These are phyloP conservation scores for Spiromastix sp. DNA, from an alignment of 2,329 filamentous ascomycete genomes.

Conservation along the genomic window DNA sequence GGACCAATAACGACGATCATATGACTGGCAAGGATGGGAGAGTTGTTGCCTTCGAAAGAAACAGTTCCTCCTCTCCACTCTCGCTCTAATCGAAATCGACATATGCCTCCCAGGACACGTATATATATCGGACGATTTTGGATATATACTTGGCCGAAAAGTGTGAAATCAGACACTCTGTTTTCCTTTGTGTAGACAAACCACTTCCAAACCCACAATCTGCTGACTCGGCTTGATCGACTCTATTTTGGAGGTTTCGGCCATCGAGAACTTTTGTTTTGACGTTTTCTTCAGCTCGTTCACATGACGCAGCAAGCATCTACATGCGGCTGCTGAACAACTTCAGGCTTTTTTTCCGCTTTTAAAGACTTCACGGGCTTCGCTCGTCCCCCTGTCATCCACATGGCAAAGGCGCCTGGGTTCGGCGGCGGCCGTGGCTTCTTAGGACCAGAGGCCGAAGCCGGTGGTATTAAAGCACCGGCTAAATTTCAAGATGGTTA, in stretches of 20 bases:
- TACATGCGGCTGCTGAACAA: slow-evolving; percentile 21
- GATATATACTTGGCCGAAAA: neutral
- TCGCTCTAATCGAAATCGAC: neutral
- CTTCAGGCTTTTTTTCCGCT: slow-evolving; percentile 37
- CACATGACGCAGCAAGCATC: slow-evolving; percentile 23
- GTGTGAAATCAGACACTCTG: neutral
- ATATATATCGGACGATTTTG: neutral
- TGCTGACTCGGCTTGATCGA: neutral
- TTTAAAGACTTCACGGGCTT: slow-evolving; percentile 31
- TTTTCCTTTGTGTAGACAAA: neutral
- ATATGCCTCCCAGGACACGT: neutral
- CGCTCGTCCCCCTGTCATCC: slow-evolving; percentile 34
- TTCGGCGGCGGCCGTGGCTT: slow-evolving; percentile 19
- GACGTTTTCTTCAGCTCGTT: slow-evolving; percentile 6
- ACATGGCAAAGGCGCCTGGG: slow-evolving; percentile 30
- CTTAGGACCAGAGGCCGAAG: slow-evolving; percentile 19
- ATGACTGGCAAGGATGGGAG: neutral
- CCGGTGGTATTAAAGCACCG: slow-evolving; percentile 4
- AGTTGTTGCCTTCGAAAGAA: neutral
- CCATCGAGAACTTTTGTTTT: neutral
- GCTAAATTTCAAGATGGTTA: slow-evolving; percentile 4
- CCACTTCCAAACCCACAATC: neutral
- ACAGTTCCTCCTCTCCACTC: too few species aligned
- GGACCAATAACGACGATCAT: neutral
- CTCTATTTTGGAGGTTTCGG: neutral